Evolutionary conservation across 805 yeast species (phyloP).

Genomic region (Zygotorulaspora chibaensis): DNA sequence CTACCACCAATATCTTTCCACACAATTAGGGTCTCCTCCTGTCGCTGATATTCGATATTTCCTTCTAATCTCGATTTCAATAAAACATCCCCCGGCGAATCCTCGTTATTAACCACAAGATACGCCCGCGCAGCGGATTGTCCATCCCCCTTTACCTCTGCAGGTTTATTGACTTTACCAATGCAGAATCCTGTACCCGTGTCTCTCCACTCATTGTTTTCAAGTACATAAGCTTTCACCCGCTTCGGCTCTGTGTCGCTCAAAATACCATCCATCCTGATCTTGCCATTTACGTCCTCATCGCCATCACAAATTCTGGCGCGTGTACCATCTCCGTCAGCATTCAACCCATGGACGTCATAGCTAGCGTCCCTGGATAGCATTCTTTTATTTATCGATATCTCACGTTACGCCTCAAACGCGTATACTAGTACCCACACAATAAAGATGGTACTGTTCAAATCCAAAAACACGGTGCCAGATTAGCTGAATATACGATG

Average conservation of each 20-base stretch:
- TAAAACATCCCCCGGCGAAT: slow-evolving; percentile 52
- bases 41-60: slow-evolving; percentile 79
- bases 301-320: neutral
- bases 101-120: slow-evolving; percentile 70
- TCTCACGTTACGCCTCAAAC: neutral
- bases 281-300: neutral
- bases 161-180: slow-evolving; percentile 48
- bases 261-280: slow-evolving; percentile 1
- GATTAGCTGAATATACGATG: too few relatives aligned
- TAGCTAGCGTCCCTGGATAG: neutral
- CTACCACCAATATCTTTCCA: slow-evolving; percentile 77
- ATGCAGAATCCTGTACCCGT: slow-evolving; percentile 88
- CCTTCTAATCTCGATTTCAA: slow-evolving; percentile 69
- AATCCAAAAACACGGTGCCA: neutral
- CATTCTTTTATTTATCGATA: neutral
- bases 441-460: neutral
- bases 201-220: slow-evolving; percentile 83
- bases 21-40: slow-evolving; percentile 88
- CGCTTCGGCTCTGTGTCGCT: slow-evolving; percentile 52
- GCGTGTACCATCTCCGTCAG: neutral
- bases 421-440: neutral
- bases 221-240: slow-evolving; percentile 85
- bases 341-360: neutral
- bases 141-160: slow-evolving; percentile 18
- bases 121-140: slow-evolving; percentile 39